Conservation (phyloP, 495 filamentous ascomycete genomes). For the Xylaria curta region DNA sequence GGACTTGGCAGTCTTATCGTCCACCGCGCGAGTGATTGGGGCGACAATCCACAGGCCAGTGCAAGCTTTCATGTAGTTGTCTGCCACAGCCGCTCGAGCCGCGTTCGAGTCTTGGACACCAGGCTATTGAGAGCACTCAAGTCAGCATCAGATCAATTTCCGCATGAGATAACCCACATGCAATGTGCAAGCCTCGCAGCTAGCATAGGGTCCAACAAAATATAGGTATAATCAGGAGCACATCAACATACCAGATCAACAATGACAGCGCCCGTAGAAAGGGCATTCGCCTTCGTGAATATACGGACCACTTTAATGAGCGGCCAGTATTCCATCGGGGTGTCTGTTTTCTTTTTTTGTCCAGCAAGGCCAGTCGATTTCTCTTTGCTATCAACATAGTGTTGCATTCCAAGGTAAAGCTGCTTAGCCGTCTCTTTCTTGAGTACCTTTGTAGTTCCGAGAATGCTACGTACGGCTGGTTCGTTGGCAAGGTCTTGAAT, state of each 20-base stretch:
- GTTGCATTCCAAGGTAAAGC: slow-evolving; percentile 36
- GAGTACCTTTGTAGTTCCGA: slow-evolving; percentile 57
- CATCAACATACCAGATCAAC: slow-evolving; percentile 63
- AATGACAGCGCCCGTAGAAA: slow-evolving; percentile 67
- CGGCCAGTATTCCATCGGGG: slow-evolving; percentile 66
- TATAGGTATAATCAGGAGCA: background rate
- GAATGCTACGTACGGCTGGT: slow-evolving; percentile 46
- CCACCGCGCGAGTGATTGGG: slow-evolving; percentile 68
- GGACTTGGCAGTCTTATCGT: slow-evolving; percentile 68
- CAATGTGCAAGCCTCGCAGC: background rate
- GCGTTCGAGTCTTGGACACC: slow-evolving; percentile 70
- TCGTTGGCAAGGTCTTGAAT: slow-evolving; percentile 48
- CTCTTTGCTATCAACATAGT: slow-evolving; percentile 46
- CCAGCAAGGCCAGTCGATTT: slow-evolving; percentile 21
- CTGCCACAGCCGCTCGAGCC: slow-evolving; percentile 65
- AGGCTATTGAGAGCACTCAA: slow-evolving; percentile 44
- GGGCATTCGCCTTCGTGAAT: slow-evolving; percentile 60
- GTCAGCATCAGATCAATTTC: background rate
- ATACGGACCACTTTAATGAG: slow-evolving; percentile 69
- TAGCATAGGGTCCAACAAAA: background rate
- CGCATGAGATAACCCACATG: background rate
- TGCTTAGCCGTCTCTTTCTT: slow-evolving; percentile 36
- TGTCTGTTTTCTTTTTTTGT: slow-evolving; percentile 35
- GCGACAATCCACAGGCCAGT: slow-evolving; percentile 67
- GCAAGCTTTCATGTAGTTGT: slow-evolving; percentile 66